phyloP scores from a whole-genome alignment of 345 rosid species.

The Clarkia xantiana region DNA sequence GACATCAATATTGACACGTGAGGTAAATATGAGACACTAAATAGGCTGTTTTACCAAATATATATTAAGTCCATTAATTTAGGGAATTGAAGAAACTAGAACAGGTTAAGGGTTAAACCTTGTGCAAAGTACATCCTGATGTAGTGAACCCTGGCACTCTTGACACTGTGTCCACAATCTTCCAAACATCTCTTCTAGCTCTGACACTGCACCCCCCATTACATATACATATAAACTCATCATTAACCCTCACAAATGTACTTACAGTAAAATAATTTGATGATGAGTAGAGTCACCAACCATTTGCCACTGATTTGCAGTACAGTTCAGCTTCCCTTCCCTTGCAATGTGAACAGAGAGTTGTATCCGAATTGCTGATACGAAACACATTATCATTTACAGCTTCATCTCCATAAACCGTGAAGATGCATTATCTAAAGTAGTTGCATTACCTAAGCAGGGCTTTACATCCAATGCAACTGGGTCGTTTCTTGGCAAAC shows the following conservation, averaged over 20 bases:
- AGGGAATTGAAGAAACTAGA: too few relatives aligned
- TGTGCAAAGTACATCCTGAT: constrained; percentile 94
- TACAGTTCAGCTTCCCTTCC: constrained; percentile 93
- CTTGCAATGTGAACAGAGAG: constrained; percentile 75
- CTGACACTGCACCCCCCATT: constrained; percentile 48
- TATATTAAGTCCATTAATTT: too few relatives aligned
- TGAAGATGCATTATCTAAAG: too few relatives aligned
- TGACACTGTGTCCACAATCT: constrained; percentile 95
- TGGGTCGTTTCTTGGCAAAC: constrained; percentile 75
- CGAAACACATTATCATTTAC: background rate
- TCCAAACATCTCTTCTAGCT: constrained; percentile 71
- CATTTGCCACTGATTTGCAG: constrained; percentile 78
- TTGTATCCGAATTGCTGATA: constrained; percentile 38
- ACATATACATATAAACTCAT: background rate
- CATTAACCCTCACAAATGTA: background rate
- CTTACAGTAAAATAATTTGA: background rate
- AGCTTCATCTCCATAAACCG: background rate
- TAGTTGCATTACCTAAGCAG: constrained; percentile 37
- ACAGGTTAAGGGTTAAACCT: constrained; percentile 37
- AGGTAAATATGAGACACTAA: too few relatives aligned
- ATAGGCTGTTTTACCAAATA: too few relatives aligned
- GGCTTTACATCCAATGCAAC: constrained; percentile 86
- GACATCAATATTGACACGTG: too few relatives aligned
- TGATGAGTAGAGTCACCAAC: constrained; percentile 19
- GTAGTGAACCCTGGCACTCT: constrained; percentile 98